A percentile compares a stretch with the other conserved stretches of the same genome.
Conservation (phyloP, 345 rosid species). For the Gossypium australe region DNA sequence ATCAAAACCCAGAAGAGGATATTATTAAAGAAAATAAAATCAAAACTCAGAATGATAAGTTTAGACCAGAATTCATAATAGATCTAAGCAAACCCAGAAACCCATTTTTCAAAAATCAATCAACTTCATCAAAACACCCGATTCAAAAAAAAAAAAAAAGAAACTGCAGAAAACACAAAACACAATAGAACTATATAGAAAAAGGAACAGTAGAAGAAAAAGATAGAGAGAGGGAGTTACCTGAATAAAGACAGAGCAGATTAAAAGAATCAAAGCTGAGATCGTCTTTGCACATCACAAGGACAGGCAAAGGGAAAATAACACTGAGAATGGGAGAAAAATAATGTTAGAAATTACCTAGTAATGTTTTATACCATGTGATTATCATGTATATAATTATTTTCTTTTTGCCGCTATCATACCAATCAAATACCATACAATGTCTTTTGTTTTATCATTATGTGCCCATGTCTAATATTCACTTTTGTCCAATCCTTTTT, state of each 20-base stretch:
- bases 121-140: background rate
- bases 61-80: background rate
- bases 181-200: background rate
- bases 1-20: background rate
- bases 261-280: background rate
- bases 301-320: background rate
- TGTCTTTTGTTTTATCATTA: background rate
- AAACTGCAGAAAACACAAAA: background rate
- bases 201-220: background rate
- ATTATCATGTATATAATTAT: background rate
- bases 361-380: background rate
- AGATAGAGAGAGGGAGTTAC: background rate
- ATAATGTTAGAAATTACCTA: background rate
- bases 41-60: background rate
- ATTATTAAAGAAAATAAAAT: background rate
- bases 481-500: background rate
- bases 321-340: background rate
- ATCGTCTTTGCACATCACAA: background rate
- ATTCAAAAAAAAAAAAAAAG: background rate
- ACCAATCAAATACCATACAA: background rate
- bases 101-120: background rate
- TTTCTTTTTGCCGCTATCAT: background rate
- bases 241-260: background rate
- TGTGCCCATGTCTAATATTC: background rate
- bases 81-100: constrained; percentile 1